Conservation (phyloP, 108 stramenopile species). For the Fragilariopsis cylindrus region DNA sequence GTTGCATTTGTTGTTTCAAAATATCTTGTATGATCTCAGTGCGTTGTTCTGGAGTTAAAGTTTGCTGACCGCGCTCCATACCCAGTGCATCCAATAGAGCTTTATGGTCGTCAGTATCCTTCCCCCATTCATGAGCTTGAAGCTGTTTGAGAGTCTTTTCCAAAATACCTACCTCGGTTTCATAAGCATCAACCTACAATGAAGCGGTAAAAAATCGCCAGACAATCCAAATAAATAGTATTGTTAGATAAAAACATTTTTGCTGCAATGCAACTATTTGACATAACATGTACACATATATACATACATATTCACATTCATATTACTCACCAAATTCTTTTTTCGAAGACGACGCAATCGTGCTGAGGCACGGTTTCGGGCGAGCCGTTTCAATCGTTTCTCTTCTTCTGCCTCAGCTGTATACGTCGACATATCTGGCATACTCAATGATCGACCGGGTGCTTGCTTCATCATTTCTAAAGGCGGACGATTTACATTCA, state of each 20-base stretch:
- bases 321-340: constrained; percentile 78
- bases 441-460: constrained; percentile 51
- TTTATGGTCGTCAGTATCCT: constrained; percentile 51
- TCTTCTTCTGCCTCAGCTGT: constrained; percentile 79
- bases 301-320: background rate
- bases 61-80: constrained; percentile 89
- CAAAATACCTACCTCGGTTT: constrained; percentile 85
- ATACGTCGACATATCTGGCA: constrained; percentile 80
- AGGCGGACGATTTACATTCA: background rate
- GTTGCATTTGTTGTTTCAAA: constrained; percentile 75
- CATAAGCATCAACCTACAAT: constrained; percentile 78
- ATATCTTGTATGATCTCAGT: constrained; percentile 65
- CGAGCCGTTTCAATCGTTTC: constrained; percentile 81
- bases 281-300: constrained; percentile 7
- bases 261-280: background rate
- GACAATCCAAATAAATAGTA: background rate
- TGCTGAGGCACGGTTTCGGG: constrained; percentile 85
- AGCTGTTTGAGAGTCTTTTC: constrained; percentile 78
- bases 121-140: constrained; percentile 71
- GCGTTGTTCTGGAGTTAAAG: constrained; percentile 60
- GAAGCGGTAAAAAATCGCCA: background rate
- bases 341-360: constrained; percentile 78
- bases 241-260: background rate
- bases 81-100: constrained; percentile 77
- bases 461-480: constrained; percentile 17